Evolutionary conservation across 345 rosid genomes (phyloP).

Genomic region (Mallotus nudiflorus): DNA sequence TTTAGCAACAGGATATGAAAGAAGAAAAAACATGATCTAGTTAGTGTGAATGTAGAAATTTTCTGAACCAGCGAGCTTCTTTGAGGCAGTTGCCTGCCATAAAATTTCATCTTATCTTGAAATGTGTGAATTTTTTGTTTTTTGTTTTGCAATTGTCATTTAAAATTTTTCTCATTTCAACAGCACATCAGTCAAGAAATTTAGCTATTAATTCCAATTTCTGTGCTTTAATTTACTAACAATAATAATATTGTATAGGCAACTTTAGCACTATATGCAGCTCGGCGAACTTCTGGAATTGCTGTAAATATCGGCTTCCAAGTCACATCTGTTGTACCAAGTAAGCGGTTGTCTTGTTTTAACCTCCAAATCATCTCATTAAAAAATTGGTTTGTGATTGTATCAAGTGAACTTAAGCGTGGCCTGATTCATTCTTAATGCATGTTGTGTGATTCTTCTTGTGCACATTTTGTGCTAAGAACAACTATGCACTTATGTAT

Average conservation of each 20-base stretch:
- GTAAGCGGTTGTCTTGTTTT: conserved; percentile 41
- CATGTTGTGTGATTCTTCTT: background rate
- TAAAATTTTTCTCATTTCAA: background rate
- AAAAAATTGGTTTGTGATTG: background rate
- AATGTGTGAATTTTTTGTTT: background rate
- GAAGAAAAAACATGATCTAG: background rate
- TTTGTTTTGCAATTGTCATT: background rate
- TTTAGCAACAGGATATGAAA: background rate
- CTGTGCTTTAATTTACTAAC: conserved; percentile 5
- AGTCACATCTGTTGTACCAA: conserved; percentile 82
- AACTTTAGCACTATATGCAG: conserved; percentile 77
- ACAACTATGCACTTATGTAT: background rate
- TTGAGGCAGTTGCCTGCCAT: background rate
- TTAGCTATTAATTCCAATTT: background rate
- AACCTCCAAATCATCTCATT: background rate
- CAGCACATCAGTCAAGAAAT: background rate
- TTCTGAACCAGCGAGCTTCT: background rate
- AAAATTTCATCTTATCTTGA: conserved; percentile 17
- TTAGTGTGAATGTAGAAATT: background rate
- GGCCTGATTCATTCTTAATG: background rate
- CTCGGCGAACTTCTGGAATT: conserved; percentile 76
- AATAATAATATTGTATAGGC: conserved; percentile 53
- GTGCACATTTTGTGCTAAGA: conserved; percentile 1
- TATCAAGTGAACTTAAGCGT: background rate
- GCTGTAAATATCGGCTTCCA: conserved; percentile 91